Conservation (phyloP, 2,329 filamentous ascomycete genomes). For the Xylaria sp. region DNA sequence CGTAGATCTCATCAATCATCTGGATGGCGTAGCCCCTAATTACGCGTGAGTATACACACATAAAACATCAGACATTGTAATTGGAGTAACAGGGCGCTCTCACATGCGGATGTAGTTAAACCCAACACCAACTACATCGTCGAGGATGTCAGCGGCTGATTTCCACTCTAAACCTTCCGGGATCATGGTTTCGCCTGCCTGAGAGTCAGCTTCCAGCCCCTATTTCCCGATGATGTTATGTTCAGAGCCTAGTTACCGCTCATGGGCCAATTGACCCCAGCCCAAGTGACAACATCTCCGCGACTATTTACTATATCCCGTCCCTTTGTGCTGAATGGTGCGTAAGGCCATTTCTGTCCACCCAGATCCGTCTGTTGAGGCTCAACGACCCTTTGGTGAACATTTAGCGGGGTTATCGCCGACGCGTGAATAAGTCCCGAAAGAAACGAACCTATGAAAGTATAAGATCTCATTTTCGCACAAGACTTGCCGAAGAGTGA, state of each 20-base stretch:
- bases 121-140: constrained; percentile 59
- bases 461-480: constrained; percentile 36
- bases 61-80: neutral
- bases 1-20: constrained; percentile 62
- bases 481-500: neutral
- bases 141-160: constrained; percentile 59
- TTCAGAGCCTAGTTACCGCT: constrained; percentile 42
- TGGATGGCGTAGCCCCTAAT: constrained; percentile 62
- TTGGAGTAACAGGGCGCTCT: constrained; percentile 17
- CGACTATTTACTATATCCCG: constrained; percentile 52
- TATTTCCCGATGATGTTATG: neutral
- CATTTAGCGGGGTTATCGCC: constrained; percentile 31
- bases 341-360: constrained; percentile 50
- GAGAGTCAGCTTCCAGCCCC: neutral
- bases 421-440: constrained; percentile 35
- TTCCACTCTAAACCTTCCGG: constrained; percentile 66
- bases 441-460: constrained; percentile 32
- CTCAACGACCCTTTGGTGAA: constrained; percentile 24
- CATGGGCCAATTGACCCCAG: constrained; percentile 52
- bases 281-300: constrained; percentile 51
- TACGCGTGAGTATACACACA: constrained; percentile 20
- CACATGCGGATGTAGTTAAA: constrained; percentile 65
- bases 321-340: constrained; percentile 52
- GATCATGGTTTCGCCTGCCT: constrained; percentile 61
- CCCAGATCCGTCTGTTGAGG: constrained; percentile 21